phyloP scores from a whole-genome alignment of 164 flowering plant genomes.

The Malania oleifera region DNA sequence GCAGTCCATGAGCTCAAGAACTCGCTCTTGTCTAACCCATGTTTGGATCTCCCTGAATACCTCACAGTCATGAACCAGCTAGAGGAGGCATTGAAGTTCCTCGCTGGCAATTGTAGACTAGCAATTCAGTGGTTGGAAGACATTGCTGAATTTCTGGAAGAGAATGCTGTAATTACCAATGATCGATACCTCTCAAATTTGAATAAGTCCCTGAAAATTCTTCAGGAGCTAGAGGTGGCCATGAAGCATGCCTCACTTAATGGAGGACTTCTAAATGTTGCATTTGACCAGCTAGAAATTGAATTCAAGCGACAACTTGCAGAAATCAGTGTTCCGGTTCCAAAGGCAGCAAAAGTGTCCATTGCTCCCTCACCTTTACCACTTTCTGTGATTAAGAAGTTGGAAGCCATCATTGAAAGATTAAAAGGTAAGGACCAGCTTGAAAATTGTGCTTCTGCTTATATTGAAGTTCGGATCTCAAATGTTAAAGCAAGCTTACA shows the following conservation, averaged over 20 bases:
- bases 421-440: constrained; percentile 22
- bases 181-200: constrained; percentile 21
- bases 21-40: constrained; percentile 19
- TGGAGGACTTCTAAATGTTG: constrained; percentile 37
- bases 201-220: constrained; percentile 24
- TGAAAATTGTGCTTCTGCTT: constrained; percentile 30
- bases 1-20: constrained; percentile 36
- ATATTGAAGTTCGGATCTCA: constrained; percentile 32
- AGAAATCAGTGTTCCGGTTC: constrained; percentile 20
- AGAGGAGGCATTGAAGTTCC: constrained; percentile 42
- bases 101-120: constrained; percentile 33
- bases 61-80: constrained; percentile 27
- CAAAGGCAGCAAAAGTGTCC: constrained; percentile 19
- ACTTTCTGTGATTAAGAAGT: constrained; percentile 16
- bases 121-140: constrained; percentile 51
- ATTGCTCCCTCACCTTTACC: constrained; percentile 26
- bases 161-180: constrained; percentile 18
- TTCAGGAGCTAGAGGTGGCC: constrained; percentile 25
- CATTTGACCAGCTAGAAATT: constrained; percentile 33
- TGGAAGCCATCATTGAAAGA: constrained; percentile 37
- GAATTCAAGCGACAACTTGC: constrained; percentile 35
- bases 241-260: constrained; percentile 22
- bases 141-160: constrained; percentile 25
- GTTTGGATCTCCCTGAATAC: constrained; percentile 23
- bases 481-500: constrained; percentile 26